Evolutionary conservation across 1,139 yeast species (phyloP).

Genomic region (Saccharomycopsis hybrid): DNA sequence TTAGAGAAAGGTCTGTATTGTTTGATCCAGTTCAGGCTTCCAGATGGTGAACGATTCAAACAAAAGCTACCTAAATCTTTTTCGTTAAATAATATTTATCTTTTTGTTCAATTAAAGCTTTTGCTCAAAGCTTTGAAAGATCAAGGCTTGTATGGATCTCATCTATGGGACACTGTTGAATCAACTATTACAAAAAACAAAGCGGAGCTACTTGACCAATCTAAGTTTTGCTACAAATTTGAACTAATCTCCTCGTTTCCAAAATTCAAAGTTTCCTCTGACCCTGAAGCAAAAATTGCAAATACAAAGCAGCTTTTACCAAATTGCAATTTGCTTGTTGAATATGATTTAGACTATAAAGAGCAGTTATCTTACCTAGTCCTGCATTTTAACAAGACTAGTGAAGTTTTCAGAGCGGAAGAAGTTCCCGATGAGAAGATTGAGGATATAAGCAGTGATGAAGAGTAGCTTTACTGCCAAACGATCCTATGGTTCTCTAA

Average conservation of each 20-base stretch:
- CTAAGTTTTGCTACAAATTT: slow-evolving; percentile 1
- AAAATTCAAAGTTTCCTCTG: slow-evolving; percentile 11
- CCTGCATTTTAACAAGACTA: slow-evolving; percentile 4
- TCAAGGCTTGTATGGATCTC: not conserved
- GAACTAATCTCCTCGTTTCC: slow-evolving; percentile 20
- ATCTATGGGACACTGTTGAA: not conserved
- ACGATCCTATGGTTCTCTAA: too few species aligned
- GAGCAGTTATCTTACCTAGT: slow-evolving; percentile 11
- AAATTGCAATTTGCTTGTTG: slow-evolving; percentile 18
- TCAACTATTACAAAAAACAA: not conserved
- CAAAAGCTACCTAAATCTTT: slow-evolving; percentile 41
- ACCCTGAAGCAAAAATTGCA: not conserved
- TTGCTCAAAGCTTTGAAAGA: slow-evolving; percentile 21
- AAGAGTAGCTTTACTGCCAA: not conserved
- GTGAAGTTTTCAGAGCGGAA: slow-evolving; percentile 7
- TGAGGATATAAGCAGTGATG: slow-evolving; percentile 9
- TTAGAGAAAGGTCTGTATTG: slow-evolving; percentile 27
- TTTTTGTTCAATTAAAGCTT: slow-evolving; percentile 45
- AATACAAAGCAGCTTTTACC: slow-evolving; percentile 9
- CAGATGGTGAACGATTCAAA: slow-evolving; percentile 49
- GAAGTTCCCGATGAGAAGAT: slow-evolving; percentile 13
- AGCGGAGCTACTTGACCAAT: not conserved
- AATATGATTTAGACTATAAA: slow-evolving; percentile 19
- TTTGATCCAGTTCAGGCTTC: slow-evolving; percentile 37
- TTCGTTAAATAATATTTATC: slow-evolving; percentile 49